A percentile compares a stretch with the other conserved stretches of the same genome.
These are phyloP conservation scores for Lactuca saligna DNA, from an alignment of 129 eudicot genomes.

Conservation along the genomic window DNA sequence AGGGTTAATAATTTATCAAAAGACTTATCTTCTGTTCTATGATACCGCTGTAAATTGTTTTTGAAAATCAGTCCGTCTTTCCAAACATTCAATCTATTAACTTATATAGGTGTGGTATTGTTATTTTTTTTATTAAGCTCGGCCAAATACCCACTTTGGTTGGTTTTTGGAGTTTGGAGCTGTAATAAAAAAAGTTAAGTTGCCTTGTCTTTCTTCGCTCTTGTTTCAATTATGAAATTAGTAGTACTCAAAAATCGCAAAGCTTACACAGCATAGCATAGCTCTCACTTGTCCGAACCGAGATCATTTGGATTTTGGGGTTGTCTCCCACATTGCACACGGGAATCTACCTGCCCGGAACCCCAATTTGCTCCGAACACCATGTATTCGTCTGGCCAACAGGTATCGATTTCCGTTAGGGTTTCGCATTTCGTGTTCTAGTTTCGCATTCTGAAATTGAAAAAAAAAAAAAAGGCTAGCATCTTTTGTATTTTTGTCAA, in stretches of 20 bases:
- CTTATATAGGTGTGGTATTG: not conserved
- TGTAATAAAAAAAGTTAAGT: not conserved
- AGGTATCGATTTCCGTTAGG: slow-evolving; percentile 30
- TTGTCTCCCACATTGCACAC: not conserved
- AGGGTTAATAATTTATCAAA: too few relatives aligned
- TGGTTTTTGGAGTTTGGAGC: not conserved
- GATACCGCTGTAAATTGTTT: too few relatives aligned
- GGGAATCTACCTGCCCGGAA: not conserved
- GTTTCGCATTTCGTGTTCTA: slow-evolving; percentile 19
- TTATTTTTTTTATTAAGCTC: not conserved
- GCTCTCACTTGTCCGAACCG: not conserved
- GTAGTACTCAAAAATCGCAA: not conserved
- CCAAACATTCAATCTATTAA: not conserved
- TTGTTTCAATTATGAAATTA: not conserved
- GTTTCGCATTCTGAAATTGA: not conserved
- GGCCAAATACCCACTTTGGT: not conserved
- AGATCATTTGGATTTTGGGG: slow-evolving; percentile 4
- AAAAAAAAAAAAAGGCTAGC: not conserved
- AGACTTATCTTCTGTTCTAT: too few relatives aligned
- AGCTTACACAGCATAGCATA: not conserved
- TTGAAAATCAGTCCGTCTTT: too few relatives aligned
- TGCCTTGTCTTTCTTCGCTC: not conserved
- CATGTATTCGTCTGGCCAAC: slow-evolving; percentile 35
- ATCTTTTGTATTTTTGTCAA: not conserved
- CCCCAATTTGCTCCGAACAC: slow-evolving; percentile 14